Evolutionary conservation across 2,329 filamentous ascomycete genomes (phyloP).

Genomic region (Gnomoniopsis sp.): DNA sequence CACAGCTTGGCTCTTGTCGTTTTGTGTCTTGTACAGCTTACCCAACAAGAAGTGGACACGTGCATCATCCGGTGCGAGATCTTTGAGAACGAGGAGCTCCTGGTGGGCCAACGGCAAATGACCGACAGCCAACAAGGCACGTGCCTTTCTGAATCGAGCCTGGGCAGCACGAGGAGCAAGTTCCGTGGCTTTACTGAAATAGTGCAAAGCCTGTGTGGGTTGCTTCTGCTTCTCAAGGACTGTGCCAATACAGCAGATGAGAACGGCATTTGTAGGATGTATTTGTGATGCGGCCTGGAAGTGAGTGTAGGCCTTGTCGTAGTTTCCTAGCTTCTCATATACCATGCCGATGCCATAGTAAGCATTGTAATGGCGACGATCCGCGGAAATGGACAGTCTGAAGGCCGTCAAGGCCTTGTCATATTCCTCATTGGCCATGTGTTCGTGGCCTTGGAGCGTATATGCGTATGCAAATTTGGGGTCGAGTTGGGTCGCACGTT

Average conservation of each 20-base stretch:
- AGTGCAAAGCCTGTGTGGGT: slow-evolving; percentile 70
- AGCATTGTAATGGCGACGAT: slow-evolving; percentile 93
- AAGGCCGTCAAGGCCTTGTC: slow-evolving; percentile 90
- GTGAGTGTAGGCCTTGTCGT: slow-evolving; percentile 86
- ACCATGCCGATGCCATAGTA: slow-evolving; percentile 87
- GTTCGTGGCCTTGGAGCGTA: slow-evolving; percentile 92
- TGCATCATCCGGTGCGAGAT: slow-evolving; percentile 88
- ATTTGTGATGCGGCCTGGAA: slow-evolving; percentile 85
- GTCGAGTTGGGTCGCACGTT: slow-evolving; percentile 85
- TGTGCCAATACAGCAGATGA: slow-evolving; percentile 88
- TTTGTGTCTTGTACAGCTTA: slow-evolving; percentile 71
- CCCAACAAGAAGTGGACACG: slow-evolving; percentile 95
- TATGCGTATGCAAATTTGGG: slow-evolving; percentile 92
- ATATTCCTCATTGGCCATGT: slow-evolving; percentile 93
- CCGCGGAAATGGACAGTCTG: slow-evolving; percentile 78
- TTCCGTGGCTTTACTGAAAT: slow-evolving; percentile 79
- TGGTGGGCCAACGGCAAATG: slow-evolving; percentile 69
- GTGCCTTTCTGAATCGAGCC: slow-evolving; percentile 89
- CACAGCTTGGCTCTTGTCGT: slow-evolving; percentile 76
- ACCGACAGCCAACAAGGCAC: slow-evolving; percentile 74
- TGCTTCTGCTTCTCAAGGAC: slow-evolving; percentile 88
- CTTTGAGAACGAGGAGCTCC: slow-evolving; percentile 85
- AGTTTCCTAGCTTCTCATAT: slow-evolving; percentile 86
- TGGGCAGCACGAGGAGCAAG: slow-evolving; percentile 78
- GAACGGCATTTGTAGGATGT: slow-evolving; percentile 89